Conservation (phyloP, 306 rosid species). For the Notholithocarpus densiflorus region DNA sequence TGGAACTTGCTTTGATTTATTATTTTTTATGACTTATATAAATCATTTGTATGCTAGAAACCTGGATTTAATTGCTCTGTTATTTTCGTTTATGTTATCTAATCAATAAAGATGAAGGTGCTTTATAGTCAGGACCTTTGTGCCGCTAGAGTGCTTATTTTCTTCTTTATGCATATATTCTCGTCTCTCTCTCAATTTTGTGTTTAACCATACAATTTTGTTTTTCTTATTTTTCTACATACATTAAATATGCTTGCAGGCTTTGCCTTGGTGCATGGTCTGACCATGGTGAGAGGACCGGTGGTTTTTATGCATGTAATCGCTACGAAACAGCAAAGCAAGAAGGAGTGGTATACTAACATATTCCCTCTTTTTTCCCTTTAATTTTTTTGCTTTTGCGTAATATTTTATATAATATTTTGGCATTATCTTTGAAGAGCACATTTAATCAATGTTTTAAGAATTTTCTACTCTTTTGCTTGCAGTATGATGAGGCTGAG, state of each 20-base stretch:
- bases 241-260: constrained; percentile 43
- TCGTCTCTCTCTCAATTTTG: background rate
- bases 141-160: background rate
- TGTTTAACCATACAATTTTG: background rate
- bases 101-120: background rate
- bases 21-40: background rate
- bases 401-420: background rate
- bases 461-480: background rate
- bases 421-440: background rate
- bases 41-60: background rate
- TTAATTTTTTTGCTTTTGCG: background rate
- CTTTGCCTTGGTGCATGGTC: constrained; percentile 92
- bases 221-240: background rate
- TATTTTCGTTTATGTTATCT: background rate
- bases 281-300: constrained; percentile 93
- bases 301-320: constrained; percentile 96
- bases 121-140: background rate
- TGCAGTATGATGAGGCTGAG: constrained; percentile 42
- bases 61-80: background rate
- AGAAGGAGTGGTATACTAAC: constrained; percentile 68
- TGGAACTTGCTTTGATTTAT: background rate
- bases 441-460: background rate
- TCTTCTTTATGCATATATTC: background rate
- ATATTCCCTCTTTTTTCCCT: background rate
- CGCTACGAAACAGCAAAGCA: constrained; percentile 91